phyloP scores from a whole-genome alignment of 352 stramenopile genomes.

The Phytophthora tentaculata region DNA sequence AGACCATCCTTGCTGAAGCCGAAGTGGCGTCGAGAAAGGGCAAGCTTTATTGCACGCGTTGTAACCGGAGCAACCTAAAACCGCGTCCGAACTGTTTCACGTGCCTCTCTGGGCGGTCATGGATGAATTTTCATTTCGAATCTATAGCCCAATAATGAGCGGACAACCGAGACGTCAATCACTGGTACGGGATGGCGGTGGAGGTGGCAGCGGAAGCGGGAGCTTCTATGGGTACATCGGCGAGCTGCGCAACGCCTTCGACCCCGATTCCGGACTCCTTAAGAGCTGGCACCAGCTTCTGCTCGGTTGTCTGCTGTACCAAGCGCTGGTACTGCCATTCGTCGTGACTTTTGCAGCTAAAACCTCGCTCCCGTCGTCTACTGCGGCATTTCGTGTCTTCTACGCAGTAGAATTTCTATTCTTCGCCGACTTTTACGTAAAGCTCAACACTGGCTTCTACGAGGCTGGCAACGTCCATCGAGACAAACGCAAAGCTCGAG shows the following conservation, averaged over 20 bases:
- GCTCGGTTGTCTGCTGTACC: slow-evolving; percentile 52
- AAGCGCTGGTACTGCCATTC: slow-evolving; percentile 62
- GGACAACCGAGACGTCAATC: neutral
- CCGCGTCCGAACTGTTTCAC: too few relatives aligned
- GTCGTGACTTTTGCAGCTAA: slow-evolving; percentile 50
- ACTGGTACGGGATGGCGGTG: neutral
- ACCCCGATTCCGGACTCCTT: slow-evolving; percentile 55
- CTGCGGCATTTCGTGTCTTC: slow-evolving; percentile 30
- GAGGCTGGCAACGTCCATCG: slow-evolving; percentile 40
- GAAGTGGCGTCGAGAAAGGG: too few relatives aligned
- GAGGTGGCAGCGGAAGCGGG: slow-evolving; percentile 4
- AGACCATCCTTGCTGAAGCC: too few relatives aligned
- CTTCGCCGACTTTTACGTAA: slow-evolving; percentile 57
- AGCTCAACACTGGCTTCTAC: slow-evolving; percentile 62
- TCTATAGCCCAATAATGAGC: too few relatives aligned
- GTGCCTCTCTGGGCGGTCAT: too few relatives aligned
- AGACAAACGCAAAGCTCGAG: slow-evolving; percentile 2
- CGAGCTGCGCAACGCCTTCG: slow-evolving; percentile 53
- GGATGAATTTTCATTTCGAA: too few relatives aligned
- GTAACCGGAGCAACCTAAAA: too few relatives aligned
- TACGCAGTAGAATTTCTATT: slow-evolving; percentile 58
- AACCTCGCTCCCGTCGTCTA: neutral
- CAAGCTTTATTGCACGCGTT: too few relatives aligned
- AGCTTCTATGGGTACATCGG: slow-evolving; percentile 24
- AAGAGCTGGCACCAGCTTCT: slow-evolving; percentile 57